These are phyloP conservation scores for Trichoderma asperelloides DNA, from an alignment of 495 filamentous ascomycete genomes.

Conservation along the genomic window DNA sequence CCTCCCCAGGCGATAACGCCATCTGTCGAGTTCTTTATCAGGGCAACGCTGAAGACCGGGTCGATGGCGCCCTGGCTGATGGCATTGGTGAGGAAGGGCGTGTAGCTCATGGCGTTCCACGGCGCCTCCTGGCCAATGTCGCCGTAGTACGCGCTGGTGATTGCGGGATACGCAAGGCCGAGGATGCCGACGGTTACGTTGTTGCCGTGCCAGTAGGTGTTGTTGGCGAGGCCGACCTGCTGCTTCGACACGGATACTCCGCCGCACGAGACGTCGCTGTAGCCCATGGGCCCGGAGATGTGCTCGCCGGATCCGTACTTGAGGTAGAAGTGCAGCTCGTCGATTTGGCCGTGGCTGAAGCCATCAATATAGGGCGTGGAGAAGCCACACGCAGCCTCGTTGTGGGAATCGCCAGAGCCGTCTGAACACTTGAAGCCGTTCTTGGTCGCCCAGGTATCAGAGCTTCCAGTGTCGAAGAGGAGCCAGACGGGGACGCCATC, in stretches of 20 bases:
- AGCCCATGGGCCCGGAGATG: constrained; percentile 48
- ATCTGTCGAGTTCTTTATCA: constrained; percentile 28
- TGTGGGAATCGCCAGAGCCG: constrained; percentile 16
- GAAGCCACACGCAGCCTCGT: constrained; percentile 22
- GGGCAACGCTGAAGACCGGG: constrained; percentile 48
- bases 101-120: constrained; percentile 35
- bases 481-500: constrained; percentile 22
- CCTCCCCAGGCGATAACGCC: constrained; percentile 48
- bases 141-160: constrained; percentile 37
- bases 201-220: constrained; percentile 35
- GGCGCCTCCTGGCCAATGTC: constrained; percentile 20
- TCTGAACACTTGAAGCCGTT: constrained; percentile 22
- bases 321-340: constrained; percentile 46
- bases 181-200: constrained; percentile 46
- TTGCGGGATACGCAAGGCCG: constrained; percentile 50
- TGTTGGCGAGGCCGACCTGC: constrained; percentile 29
- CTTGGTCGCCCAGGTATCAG: constrained; percentile 47
- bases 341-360: constrained; percentile 22
- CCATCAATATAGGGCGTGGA: constrained; percentile 13
- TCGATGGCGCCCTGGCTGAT: constrained; percentile 40
- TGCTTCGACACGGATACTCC: constrained; percentile 46
- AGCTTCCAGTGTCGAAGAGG: constrained; percentile 56
- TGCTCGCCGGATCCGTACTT: constrained; percentile 50
- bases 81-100: constrained; percentile 51
- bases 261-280: constrained; percentile 46